Conservation (phyloP, 768 basidiomycete species). For the Boletus huronensis region DNA sequence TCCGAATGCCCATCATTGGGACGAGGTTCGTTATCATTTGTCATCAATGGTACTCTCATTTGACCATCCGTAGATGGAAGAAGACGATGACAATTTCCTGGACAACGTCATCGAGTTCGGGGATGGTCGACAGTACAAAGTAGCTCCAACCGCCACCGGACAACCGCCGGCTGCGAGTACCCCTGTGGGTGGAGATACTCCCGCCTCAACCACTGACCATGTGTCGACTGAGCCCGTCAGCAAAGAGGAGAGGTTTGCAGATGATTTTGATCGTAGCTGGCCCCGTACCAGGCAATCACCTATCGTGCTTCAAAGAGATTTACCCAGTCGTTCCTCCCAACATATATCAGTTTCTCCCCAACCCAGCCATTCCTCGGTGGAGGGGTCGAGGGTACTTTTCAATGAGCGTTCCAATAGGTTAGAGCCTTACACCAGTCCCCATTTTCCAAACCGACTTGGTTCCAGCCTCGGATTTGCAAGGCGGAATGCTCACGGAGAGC, state of each 20-base stretch:
- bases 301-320: constrained; percentile 40
- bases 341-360: constrained; percentile 34
- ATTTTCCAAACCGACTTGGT: constrained; percentile 41
- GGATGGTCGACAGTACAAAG: constrained; percentile 89
- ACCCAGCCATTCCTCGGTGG: constrained; percentile 47
- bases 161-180: constrained; percentile 26
- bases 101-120: constrained; percentile 92
- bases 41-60: neutral
- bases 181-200: constrained; percentile 12
- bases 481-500: constrained; percentile 46
- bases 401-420: constrained; percentile 90
- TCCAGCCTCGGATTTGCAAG: constrained; percentile 35
- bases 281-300: constrained; percentile 65
- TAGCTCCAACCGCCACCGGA: constrained; percentile 47
- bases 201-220: constrained; percentile 20
- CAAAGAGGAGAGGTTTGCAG: constrained; percentile 86
- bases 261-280: constrained; percentile 97
- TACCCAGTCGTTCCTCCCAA: constrained; percentile 31
- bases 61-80: constrained; percentile 61
- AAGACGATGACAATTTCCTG: constrained; percentile 89
- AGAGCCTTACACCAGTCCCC: constrained; percentile 71
- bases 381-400: constrained; percentile 77
- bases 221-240: constrained; percentile 46
- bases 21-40: constrained; percentile 65
- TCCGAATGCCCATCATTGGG: constrained; percentile 96